Evolutionary conservation across 2,329 filamentous ascomycete species (phyloP).

Genomic region (Aspergillus fijiensis): DNA sequence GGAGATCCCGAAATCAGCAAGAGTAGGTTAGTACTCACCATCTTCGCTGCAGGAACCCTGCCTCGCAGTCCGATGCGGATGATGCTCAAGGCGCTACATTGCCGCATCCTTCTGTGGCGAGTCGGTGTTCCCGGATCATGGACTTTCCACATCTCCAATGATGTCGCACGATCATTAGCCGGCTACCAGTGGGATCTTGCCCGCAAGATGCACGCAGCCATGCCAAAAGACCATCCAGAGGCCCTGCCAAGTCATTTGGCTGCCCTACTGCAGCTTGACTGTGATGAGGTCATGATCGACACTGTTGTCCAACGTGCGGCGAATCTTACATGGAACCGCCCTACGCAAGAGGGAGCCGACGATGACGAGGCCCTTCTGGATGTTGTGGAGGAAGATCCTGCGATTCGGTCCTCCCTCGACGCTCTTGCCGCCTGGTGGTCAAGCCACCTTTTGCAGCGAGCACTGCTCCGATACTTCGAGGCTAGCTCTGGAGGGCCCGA

Average conservation of each 20-base stretch:
- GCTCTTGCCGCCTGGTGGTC: conserved; percentile 92
- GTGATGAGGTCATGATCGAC: conserved; percentile 76
- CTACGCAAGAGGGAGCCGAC: conserved; percentile 66
- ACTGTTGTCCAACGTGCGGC: conserved; percentile 80
- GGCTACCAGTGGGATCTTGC: conserved; percentile 79
- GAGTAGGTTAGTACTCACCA: conserved; percentile 77
- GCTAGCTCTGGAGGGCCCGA: conserved; percentile 50
- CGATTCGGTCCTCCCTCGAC: conserved; percentile 83
- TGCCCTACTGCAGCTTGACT: conserved; percentile 72
- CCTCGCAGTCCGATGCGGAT: conserved; percentile 78
- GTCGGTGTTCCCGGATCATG: conserved; percentile 65
- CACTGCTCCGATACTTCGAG: conserved; percentile 64
- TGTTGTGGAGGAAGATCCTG: conserved; percentile 77
- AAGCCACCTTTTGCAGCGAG: conserved; percentile 67
- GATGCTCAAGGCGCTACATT: conserved; percentile 90
- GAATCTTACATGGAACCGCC: conserved; percentile 84
- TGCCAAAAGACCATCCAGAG: conserved; percentile 58
- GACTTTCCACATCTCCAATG: conserved; percentile 63
- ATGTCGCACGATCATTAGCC: conserved; percentile 71
- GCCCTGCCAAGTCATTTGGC: conserved; percentile 74
- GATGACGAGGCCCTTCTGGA: conserved; percentile 72
- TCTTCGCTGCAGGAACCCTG: conserved; percentile 83
- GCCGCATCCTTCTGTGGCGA: conserved; percentile 85
- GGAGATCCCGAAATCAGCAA: conserved; percentile 88
- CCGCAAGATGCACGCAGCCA: conserved; percentile 55